Conservation (phyloP, 148 eudicot species). For the Rhododendron griersonianum region DNA sequence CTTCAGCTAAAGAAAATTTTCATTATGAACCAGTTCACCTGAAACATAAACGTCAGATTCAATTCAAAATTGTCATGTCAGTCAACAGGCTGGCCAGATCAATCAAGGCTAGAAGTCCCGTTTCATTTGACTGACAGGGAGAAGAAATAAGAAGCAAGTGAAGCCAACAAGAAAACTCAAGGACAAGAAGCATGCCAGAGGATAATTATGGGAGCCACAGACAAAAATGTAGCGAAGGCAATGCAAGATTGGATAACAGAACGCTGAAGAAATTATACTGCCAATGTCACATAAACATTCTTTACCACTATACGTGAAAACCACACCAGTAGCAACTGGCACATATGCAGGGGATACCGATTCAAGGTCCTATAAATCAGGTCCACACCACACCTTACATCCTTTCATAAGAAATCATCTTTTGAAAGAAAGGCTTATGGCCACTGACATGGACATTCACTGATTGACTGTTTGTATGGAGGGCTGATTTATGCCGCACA, state of each 20-base stretch:
- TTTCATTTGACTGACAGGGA: slow-evolving; percentile 1
- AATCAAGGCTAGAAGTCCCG: background rate
- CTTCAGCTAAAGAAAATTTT: background rate
- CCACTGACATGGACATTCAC: background rate
- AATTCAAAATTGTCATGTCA: background rate
- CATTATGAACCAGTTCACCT: background rate
- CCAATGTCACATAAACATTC: background rate
- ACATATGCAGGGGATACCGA: background rate
- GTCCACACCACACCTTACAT: background rate
- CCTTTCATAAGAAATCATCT: background rate
- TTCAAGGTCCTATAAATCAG: background rate
- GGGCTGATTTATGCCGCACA: background rate
- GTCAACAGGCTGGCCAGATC: background rate
- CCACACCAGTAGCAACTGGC: background rate
- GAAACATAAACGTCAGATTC: background rate
- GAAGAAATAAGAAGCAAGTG: background rate
- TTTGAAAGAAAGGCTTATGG: background rate
- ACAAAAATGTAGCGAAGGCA: background rate
- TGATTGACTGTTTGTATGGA: background rate
- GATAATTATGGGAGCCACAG: background rate
- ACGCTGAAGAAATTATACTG: background rate
- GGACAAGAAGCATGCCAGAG: background rate
- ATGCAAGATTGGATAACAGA: background rate
- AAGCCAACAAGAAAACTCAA: background rate
- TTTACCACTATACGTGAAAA: background rate